phyloP scores from a whole-genome alignment of 257 asterid genomes.

The Lantana camara region DNA sequence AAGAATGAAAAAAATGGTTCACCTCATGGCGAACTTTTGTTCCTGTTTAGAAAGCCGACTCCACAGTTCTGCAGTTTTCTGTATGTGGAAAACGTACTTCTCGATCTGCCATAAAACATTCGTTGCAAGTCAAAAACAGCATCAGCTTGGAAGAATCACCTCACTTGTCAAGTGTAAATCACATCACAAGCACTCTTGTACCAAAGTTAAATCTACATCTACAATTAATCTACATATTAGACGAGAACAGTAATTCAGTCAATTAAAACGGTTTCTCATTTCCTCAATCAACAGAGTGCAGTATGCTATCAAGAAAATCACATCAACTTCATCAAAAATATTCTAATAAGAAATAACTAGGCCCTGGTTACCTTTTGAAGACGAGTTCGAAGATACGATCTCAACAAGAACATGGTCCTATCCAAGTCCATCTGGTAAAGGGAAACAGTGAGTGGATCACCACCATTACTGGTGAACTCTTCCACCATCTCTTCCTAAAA shows the following conservation, averaged over 20 bases:
- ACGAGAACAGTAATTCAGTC: background rate
- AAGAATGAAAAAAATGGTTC: background rate
- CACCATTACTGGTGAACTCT: conserved; percentile 52
- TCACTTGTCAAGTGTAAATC: background rate
- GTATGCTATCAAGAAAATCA: background rate
- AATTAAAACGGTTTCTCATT: background rate
- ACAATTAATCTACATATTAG: background rate
- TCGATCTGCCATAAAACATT: conserved; percentile 58
- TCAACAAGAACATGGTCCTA: conserved; percentile 70
- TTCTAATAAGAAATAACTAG: background rate
- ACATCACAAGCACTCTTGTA: background rate
- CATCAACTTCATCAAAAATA: background rate
- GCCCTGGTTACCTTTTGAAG: conserved; percentile 70
- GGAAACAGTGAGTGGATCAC: conserved; percentile 79
- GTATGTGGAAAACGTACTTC: conserved; percentile 63
- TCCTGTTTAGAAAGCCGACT: conserved; percentile 71
- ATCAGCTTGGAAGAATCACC: conserved; percentile 6
- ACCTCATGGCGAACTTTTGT: conserved; percentile 69
- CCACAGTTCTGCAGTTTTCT: conserved; percentile 60
- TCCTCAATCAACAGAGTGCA: conserved; percentile 9
- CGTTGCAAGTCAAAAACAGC: conserved; percentile 25
- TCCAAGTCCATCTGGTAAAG: conserved; percentile 97
- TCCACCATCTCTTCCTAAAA: conserved; percentile 79
- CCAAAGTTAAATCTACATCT: background rate
- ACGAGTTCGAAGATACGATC: conserved; percentile 90